A percentile compares a stretch with the other conserved stretches of the same genome.
Evolutionary conservation across 192 early-diverging fungal species (phyloP).

Genomic region (Linnemannia zychae): DNA sequence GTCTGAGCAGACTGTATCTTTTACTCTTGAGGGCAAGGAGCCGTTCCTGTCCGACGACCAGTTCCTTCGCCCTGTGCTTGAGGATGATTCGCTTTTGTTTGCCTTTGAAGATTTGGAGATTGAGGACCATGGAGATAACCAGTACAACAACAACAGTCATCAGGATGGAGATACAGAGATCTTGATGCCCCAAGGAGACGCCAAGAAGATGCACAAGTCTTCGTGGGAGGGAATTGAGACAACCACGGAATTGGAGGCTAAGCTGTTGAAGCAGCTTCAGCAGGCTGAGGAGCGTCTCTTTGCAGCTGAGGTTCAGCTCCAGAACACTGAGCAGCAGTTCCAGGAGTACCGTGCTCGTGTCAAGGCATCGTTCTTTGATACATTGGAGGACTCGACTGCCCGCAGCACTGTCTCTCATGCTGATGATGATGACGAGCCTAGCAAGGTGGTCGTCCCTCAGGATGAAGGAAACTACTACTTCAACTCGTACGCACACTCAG

Average conservation of each 20-base stretch:
- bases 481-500: slow-evolving; percentile 98
- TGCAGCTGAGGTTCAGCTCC: slow-evolving; percentile 64
- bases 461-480: slow-evolving; percentile 90
- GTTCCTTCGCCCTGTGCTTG: slow-evolving; percentile 74
- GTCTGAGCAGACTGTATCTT: slow-evolving; percentile 22
- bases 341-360: slow-evolving; percentile 78
- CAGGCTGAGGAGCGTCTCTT: slow-evolving; percentile 68
- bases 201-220: slow-evolving; percentile 15
- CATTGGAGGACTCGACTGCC: slow-evolving; percentile 31
- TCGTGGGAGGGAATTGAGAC: slow-evolving; percentile 34
- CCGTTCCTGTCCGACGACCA: slow-evolving; percentile 74
- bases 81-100: slow-evolving; percentile 78
- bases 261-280: slow-evolving; percentile 67
- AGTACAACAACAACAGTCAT: not conserved
- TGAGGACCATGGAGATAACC: slow-evolving; percentile 62
- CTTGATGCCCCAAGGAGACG: slow-evolving; percentile 29
- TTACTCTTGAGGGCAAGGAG: slow-evolving; percentile 55
- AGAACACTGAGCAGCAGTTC: slow-evolving; percentile 71
- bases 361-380: slow-evolving; percentile 78
- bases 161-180: slow-evolving; percentile 20
- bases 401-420: slow-evolving; percentile 24
- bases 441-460: slow-evolving; percentile 26
- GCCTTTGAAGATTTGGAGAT: slow-evolving; percentile 79
- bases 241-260: slow-evolving; percentile 66
- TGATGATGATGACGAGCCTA: slow-evolving; percentile 2